phyloP scores from a whole-genome alignment of 768 basidiomycete species.

The Ephemerocybe angulata region DNA sequence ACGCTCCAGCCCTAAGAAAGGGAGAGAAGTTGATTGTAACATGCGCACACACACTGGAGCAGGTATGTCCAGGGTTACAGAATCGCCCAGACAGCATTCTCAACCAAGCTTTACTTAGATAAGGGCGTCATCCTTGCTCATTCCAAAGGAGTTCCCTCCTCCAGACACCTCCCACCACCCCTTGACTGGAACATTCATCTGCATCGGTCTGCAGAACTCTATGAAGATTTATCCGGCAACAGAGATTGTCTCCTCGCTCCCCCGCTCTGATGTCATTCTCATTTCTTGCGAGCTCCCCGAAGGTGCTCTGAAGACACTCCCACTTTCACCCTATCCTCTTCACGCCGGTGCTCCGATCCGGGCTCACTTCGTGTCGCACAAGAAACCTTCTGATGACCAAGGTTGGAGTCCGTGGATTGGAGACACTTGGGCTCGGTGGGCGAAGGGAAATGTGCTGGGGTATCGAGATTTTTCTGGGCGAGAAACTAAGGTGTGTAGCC shows the following conservation, averaged over 20 bases:
- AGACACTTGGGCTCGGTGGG: constrained; percentile 56
- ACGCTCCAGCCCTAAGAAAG: constrained; percentile 20
- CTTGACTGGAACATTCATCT: constrained; percentile 38
- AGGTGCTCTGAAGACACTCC: constrained; percentile 39
- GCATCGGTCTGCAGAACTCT: constrained; percentile 34
- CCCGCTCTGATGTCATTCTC: constrained; percentile 54
- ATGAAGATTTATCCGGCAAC: constrained; percentile 37
- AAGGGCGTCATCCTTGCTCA: constrained; percentile 25
- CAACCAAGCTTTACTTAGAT: constrained; percentile 17
- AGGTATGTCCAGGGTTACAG: no score
- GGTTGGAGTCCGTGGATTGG: constrained; percentile 52
- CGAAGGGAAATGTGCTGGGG: constrained; percentile 45
- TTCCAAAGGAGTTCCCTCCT: constrained; percentile 12
- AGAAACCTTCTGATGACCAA: constrained; percentile 29
- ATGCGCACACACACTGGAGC: constrained; percentile 63
- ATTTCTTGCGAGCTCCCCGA: constrained; percentile 29
- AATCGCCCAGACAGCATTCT: no score
- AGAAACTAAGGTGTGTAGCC: constrained; percentile 49
- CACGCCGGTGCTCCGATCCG: constrained; percentile 41
- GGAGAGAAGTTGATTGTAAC: constrained; percentile 42
- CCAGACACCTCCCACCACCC: constrained; percentile 2
- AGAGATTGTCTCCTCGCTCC: constrained; percentile 52
- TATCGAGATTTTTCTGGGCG: constrained; percentile 59
- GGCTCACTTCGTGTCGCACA: constrained; percentile 52
- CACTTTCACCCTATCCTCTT: constrained; percentile 62